phyloP scores from a whole-genome alignment of 2,329 filamentous ascomycete species.

The Botryosphaeria dothidea region DNA sequence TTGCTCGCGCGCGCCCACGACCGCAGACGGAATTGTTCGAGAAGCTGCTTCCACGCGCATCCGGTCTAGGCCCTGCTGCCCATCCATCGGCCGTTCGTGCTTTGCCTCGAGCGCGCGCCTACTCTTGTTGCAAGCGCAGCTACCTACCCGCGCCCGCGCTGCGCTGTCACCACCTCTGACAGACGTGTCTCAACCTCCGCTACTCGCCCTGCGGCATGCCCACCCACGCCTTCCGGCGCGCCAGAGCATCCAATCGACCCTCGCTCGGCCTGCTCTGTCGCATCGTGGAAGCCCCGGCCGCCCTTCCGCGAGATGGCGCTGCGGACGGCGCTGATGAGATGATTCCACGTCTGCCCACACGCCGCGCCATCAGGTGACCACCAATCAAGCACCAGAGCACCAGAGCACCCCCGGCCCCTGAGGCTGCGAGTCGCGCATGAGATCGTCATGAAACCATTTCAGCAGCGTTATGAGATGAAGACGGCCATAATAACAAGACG shows the following conservation, averaged over 20 bases:
- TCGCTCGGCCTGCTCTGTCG: neutral
- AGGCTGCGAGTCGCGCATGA: neutral
- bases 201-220: neutral
- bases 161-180: slow-evolving; percentile 11
- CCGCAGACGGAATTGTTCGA: neutral
- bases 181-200: neutral
- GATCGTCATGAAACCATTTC: slow-evolving; percentile 13
- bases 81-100: neutral
- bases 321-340: neutral
- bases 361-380: slow-evolving; percentile 3
- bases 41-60: slow-evolving; percentile 8
- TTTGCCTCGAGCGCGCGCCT: neutral
- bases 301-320: neutral
- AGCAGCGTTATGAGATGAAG: neutral
- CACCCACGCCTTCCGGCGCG: neutral
- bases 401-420: neutral
- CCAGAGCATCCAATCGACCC: slow-evolving; percentile 5
- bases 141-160: neutral
- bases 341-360: slow-evolving; percentile 12
- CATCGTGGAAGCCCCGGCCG: neutral
- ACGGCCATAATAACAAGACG: neutral
- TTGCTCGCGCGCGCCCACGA: neutral
- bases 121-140: neutral
- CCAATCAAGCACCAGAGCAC: neutral
- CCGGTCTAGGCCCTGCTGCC: neutral